Evolutionary conservation across 768 basidiomycete species (phyloP).

Genomic region (Phlebiopsis flavidoalba): DNA sequence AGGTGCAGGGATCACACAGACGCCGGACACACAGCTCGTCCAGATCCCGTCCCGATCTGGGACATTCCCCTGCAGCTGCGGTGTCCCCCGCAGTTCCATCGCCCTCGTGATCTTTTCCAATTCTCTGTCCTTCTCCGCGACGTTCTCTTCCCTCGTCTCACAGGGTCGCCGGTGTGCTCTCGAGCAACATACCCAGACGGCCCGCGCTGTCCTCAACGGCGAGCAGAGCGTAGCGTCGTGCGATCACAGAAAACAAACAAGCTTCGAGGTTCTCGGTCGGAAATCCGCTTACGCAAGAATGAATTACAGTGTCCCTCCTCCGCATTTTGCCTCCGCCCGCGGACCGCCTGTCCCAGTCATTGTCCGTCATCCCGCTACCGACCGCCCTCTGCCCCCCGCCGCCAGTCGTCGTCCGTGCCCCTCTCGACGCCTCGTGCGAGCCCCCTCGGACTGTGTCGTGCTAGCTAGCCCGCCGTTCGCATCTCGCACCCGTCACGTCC

Average conservation of each 20-base stretch:
- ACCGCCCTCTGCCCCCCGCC: no score
- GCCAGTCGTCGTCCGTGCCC: no score
- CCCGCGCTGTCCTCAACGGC: no score
- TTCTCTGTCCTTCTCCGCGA: background rate
- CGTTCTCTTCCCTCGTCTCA: background rate
- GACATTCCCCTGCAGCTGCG: background rate
- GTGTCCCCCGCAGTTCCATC: background rate
- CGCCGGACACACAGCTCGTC: background rate
- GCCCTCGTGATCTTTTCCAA: background rate
- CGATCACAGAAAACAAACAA: conserved; percentile 2
- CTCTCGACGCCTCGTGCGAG: no score
- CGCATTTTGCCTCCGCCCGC: background rate
- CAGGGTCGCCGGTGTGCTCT: background rate
- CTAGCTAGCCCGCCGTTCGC: background rate
- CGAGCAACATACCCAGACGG: no score
- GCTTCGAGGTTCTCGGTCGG: conserved; percentile 4
- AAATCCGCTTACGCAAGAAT: conserved; percentile 9
- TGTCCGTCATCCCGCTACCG: no score
- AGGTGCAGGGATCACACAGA: background rate
- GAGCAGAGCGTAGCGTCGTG: background rate
- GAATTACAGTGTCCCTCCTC: background rate
- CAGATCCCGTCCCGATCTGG: background rate
- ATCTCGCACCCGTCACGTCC: background rate
- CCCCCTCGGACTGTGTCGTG: no score
- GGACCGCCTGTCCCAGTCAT: background rate